A percentile compares a stretch with the other conserved stretches of the same genome.
Evolutionary conservation across 2,329 filamentous ascomycete genomes (phyloP).

Genomic region (Fusarium sp.): DNA sequence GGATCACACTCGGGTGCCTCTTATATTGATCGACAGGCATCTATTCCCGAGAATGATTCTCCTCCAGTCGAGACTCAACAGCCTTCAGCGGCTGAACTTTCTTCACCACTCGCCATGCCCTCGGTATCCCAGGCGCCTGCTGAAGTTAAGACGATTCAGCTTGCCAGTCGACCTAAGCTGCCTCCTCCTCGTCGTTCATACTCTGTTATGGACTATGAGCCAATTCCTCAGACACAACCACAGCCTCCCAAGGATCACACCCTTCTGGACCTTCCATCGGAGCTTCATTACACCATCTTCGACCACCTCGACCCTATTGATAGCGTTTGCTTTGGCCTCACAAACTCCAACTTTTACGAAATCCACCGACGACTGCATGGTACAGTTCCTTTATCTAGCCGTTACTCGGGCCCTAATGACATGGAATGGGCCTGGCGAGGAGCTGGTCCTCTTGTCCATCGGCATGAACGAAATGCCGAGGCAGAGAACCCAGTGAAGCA

Average conservation of each 20-base stretch:
- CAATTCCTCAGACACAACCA: slow-evolving; percentile 60
- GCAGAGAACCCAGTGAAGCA: slow-evolving; percentile 55
- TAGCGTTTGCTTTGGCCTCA: slow-evolving; percentile 71
- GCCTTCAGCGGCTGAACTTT: slow-evolving; percentile 25
- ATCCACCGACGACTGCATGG: slow-evolving; percentile 70
- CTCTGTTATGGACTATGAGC: slow-evolving; percentile 72
- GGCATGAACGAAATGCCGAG: slow-evolving; percentile 37
- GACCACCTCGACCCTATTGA: slow-evolving; percentile 75
- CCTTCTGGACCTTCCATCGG: slow-evolving; percentile 67
- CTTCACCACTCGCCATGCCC: background rate
- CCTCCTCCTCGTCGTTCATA: slow-evolving; percentile 68
- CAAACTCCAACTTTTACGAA: slow-evolving; percentile 69
- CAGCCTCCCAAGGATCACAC: slow-evolving; percentile 61
- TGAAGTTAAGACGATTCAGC: slow-evolving; percentile 42
- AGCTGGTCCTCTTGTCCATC: slow-evolving; percentile 60
- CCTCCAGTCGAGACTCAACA: slow-evolving; percentile 25
- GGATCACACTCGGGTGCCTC: slow-evolving; percentile 41
- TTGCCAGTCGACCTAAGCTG: slow-evolving; percentile 54
- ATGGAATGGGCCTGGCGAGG: slow-evolving; percentile 74
- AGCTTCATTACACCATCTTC: slow-evolving; percentile 72
- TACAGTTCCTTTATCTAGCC: slow-evolving; percentile 67
- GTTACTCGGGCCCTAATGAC: slow-evolving; percentile 71
- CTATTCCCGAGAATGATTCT: slow-evolving; percentile 55
- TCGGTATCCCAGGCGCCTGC: slow-evolving; percentile 29
- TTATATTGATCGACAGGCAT: slow-evolving; percentile 47